Percentiles rank a stretch among this genome's conserved stretches.
These are phyloP conservation scores for Phytophthora citricola DNA, from an alignment of 352 stramenopile genomes.

Conservation along the genomic window DNA sequence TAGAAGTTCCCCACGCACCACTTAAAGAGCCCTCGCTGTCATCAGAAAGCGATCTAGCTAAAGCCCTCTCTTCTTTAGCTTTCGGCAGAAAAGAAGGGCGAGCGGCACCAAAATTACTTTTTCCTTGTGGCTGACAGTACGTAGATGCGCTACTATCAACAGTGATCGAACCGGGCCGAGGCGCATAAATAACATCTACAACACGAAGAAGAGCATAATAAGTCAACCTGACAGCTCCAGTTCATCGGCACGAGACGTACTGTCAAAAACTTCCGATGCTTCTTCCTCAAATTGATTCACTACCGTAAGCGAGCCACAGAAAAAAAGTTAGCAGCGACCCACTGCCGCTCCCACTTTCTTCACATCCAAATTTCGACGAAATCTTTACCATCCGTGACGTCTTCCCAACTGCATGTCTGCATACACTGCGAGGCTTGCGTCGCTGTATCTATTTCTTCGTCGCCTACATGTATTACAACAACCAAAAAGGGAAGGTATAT, in stretches of 20 bases:
- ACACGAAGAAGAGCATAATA: conserved; percentile 6
- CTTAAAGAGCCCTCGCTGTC: conserved; percentile 53
- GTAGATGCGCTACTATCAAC: conserved; percentile 5
- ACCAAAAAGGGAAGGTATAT: too few relatives aligned
- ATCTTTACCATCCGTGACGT: conserved; percentile 42
- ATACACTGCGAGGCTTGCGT: conserved; percentile 34
- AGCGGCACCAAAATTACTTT: conserved; percentile 7
- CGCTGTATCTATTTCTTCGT: conserved; percentile 22
- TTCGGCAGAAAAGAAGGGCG: conserved; percentile 5
- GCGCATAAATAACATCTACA: conserved; percentile 71
- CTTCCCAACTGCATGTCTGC: conserved; percentile 43
- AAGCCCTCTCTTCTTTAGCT: conserved; percentile 12
- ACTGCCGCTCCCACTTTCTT: conserved; percentile 16
- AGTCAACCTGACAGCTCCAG: not conserved
- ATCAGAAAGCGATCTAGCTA: conserved; percentile 19
- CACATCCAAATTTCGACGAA: conserved; percentile 4
- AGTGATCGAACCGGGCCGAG: conserved; percentile 16
- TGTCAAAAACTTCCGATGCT: conserved; percentile 76
- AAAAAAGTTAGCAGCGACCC: conserved; percentile 23
- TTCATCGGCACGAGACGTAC: conserved; percentile 38
- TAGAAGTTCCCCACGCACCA: conserved; percentile 28
- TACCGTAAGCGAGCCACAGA: conserved; percentile 23
- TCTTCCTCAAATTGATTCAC: conserved; percentile 61
- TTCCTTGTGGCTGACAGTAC: conserved; percentile 7
- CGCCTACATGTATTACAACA: conserved; percentile 7